phyloP scores from a whole-genome alignment of 192 early-diverging fungal species.

The Lobosporangium transversale region DNA sequence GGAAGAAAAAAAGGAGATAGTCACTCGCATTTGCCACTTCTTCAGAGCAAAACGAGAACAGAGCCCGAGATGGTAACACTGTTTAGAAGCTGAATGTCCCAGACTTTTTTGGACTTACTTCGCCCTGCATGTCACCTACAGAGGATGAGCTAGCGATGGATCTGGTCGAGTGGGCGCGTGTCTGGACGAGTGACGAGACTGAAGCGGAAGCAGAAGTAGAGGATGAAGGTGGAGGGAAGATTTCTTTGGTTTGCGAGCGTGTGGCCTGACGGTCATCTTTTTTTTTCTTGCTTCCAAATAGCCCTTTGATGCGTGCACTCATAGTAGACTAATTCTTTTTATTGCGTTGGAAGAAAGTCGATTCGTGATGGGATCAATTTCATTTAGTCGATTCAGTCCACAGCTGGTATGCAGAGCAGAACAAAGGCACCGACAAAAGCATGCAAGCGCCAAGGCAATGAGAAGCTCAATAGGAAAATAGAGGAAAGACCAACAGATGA shows the following conservation, averaged over 20 bases:
- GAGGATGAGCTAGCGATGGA: slow-evolving; percentile 23
- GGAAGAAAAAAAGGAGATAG: not conserved
- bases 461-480: no score
- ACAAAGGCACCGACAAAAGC: no score
- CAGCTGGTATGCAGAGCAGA: no score
- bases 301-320: slow-evolving; percentile 51
- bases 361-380: no score
- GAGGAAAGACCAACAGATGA: no score
- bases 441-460: no score
- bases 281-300: slow-evolving; percentile 51
- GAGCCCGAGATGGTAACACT: slow-evolving; percentile 13
- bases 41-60: not conserved
- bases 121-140: slow-evolving; percentile 11
- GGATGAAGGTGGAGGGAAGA: slow-evolving; percentile 7
- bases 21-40: not conserved
- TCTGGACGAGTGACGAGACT: slow-evolving; percentile 15
- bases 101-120: no score
- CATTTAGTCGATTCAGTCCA: no score
- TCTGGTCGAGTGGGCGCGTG: slow-evolving; percentile 9
- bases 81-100: no score
- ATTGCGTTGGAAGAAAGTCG: no score
- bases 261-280: slow-evolving; percentile 20
- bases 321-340: no score
- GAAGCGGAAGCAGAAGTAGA: slow-evolving; percentile 12
- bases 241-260: slow-evolving; percentile 18